These are phyloP conservation scores for Letharia columbiana DNA, from an alignment of 495 filamentous ascomycete genomes.

Conservation along the genomic window DNA sequence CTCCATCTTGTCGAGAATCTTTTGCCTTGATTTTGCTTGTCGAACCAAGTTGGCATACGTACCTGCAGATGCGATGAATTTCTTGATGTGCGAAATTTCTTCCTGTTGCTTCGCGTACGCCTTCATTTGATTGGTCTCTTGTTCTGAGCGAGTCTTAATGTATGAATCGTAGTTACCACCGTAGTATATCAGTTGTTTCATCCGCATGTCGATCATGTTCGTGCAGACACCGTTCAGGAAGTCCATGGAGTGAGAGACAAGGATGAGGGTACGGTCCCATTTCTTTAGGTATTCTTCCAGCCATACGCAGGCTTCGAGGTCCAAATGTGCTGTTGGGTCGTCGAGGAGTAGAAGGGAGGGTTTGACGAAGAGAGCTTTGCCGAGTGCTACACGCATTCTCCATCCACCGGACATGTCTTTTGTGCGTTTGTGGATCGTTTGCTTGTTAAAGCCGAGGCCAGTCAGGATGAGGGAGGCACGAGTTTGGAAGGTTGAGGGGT, in stretches of 20 bases:
- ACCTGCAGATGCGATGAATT: conserved; percentile 99
- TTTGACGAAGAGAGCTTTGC: conserved; percentile 97
- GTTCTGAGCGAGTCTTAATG: conserved; percentile 85
- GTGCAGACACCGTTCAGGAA: conserved; percentile 99
- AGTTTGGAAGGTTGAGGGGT: conserved; percentile 97
- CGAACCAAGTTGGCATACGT: conserved; percentile 98
- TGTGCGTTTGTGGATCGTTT: conserved; percentile 94
- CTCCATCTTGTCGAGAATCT: conserved; percentile 99
- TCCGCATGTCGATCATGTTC: conserved; percentile 96
- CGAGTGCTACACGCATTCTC: conserved; percentile 98
- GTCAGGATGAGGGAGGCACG: conserved; percentile 95
- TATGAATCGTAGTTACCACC: conserved; percentile 99
- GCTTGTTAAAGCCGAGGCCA: conserved; percentile 98
- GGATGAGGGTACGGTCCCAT: conserved; percentile 95
- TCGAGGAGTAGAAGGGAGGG: conserved; percentile 91
- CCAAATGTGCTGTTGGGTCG: conserved; percentile 98
- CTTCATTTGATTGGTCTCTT: conserved; percentile 97
- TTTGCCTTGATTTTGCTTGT: conserved; percentile 97
- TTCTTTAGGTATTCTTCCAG: conserved; percentile 99
- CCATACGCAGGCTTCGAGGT: conserved; percentile 99
- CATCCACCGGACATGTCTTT: conserved; percentile 99
- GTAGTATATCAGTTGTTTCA: conserved; percentile 88
- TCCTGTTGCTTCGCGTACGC: conserved; percentile 99
- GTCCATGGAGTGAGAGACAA: conserved; percentile 96
- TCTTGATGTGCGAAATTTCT: conserved; percentile 99